phyloP scores from a whole-genome alignment of 1,139 yeast species.

The Geotrichum bryndzae region DNA sequence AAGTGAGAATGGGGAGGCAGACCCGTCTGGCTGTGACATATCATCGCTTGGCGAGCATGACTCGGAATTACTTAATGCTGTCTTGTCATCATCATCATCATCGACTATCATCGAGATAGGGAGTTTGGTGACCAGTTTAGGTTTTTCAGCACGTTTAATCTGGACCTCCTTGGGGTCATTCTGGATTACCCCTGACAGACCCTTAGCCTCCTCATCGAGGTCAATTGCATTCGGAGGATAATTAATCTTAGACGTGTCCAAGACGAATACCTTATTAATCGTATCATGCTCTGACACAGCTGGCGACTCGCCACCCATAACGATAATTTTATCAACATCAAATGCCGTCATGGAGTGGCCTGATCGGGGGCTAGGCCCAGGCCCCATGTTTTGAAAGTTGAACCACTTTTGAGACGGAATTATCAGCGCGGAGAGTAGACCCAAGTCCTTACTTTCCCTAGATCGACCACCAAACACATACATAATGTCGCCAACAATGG shows the following conservation, averaged over 20 bases:
- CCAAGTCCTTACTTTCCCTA: slow-evolving; percentile 63
- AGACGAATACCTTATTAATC: slow-evolving; percentile 33
- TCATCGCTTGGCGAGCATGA: background rate
- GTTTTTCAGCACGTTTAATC: slow-evolving; percentile 2
- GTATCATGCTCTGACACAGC: slow-evolving; percentile 21
- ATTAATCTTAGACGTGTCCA: slow-evolving; percentile 39
- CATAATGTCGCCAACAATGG: slow-evolving; percentile 72
- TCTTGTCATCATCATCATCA: background rate
- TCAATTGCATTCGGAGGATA: slow-evolving; percentile 29
- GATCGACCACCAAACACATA: slow-evolving; percentile 90
- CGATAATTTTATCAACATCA: slow-evolving; percentile 59
- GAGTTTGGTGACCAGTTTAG: background rate
- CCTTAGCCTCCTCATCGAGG: background rate
- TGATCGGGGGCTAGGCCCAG: slow-evolving; percentile 77
- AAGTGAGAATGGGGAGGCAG: slow-evolving; percentile 6
- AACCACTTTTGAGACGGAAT: slow-evolving; percentile 69
- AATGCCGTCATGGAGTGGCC: slow-evolving; percentile 89
- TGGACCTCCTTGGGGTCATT: background rate
- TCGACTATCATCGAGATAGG: background rate
- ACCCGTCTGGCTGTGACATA: background rate
- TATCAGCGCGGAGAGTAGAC: slow-evolving; percentile 69
- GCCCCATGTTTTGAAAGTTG: slow-evolving; percentile 50
- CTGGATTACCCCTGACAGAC: background rate
- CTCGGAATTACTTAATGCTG: background rate
- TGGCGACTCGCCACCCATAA: slow-evolving; percentile 81